A percentile compares a stretch with the other conserved stretches of the same genome.
Evolutionary conservation across 2,329 filamentous ascomycete species (phyloP).

Genomic region (Myotisia sp.): DNA sequence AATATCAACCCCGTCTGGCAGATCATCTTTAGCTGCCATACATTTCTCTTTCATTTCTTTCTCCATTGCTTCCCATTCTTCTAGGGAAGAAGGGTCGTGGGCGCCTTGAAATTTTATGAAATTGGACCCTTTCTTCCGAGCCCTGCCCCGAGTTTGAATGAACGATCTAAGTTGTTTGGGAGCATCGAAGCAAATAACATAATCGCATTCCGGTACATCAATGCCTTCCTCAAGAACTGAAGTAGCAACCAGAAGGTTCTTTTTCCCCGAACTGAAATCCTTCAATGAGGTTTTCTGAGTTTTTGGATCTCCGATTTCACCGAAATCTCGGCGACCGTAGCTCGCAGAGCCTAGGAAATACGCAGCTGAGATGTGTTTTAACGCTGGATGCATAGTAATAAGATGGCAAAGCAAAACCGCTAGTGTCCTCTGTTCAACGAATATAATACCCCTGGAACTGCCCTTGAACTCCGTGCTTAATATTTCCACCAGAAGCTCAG

Average conservation of each 20-base stretch:
- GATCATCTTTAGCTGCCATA: constrained; percentile 35
- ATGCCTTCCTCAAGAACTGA: constrained; percentile 48
- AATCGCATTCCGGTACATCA: constrained; percentile 47
- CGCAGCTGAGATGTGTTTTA: constrained; percentile 25
- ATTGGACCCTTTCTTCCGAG: constrained; percentile 43
- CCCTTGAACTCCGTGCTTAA: constrained; percentile 29
- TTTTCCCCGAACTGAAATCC: constrained; percentile 39
- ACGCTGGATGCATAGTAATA: constrained; percentile 38
- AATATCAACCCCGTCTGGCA: constrained; percentile 37
- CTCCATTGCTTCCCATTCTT: constrained; percentile 55
- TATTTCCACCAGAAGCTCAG: constrained; percentile 42
- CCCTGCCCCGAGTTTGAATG: constrained; percentile 50
- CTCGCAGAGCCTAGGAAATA: constrained; percentile 42
- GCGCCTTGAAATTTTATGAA: constrained; percentile 38
- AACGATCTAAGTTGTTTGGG: constrained; percentile 51
- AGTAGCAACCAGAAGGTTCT: constrained; percentile 45
- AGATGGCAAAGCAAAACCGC: constrained; percentile 47
- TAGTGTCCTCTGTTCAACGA: constrained; percentile 49
- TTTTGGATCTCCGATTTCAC: constrained; percentile 34
- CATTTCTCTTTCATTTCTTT: constrained; percentile 57
- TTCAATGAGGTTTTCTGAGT: constrained; percentile 39
- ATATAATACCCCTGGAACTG: constrained; percentile 48
- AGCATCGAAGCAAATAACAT: constrained; percentile 50
- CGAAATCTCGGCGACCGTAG: constrained; percentile 32
- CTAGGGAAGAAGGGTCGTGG: constrained; percentile 20